Percentiles rank a stretch among this genome's conserved stretches.
phyloP scores from a whole-genome alignment of 2,329 filamentous ascomycete species.

The Talaromyces sp. region DNA sequence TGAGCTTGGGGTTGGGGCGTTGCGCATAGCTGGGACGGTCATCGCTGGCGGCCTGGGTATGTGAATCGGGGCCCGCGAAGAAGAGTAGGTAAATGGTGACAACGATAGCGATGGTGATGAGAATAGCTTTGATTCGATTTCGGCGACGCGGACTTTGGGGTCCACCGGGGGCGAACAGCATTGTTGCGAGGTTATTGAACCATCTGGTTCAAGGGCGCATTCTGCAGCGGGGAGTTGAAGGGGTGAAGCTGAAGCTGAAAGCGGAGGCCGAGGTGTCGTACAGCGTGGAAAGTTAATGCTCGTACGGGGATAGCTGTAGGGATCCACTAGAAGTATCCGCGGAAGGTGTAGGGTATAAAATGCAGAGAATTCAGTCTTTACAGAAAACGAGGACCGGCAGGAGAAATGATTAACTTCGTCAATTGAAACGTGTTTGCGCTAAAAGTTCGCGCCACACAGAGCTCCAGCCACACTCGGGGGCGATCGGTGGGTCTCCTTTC shows the following conservation, averaged over 20 bases:
- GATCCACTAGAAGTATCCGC: too few relatives aligned
- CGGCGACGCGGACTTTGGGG: constrained; percentile 38
- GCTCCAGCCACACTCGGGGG: constrained; percentile 6
- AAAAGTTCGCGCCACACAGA: neutral
- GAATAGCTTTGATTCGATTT: constrained; percentile 37
- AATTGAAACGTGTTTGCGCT: constrained; percentile 9
- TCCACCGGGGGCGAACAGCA: constrained; percentile 39
- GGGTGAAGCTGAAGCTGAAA: constrained; percentile 5
- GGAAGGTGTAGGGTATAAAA: too few relatives aligned
- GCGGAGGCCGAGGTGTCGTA: neutral
- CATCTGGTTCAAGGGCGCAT: constrained; percentile 20
- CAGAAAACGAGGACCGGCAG: too few relatives aligned
- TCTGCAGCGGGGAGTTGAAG: constrained; percentile 1
- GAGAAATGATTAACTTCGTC: too few relatives aligned
- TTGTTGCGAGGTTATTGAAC: constrained; percentile 17
- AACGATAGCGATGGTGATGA: constrained; percentile 37
- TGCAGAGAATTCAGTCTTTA: too few relatives aligned
- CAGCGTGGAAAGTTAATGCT: neutral
- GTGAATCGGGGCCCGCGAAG: constrained; percentile 26
- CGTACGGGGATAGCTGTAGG: too few relatives aligned
- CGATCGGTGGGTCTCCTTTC: constrained; percentile 9
- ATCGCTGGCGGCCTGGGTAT: constrained; percentile 13
- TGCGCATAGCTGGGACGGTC: constrained; percentile 25
- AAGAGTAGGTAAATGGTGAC: constrained; percentile 38
- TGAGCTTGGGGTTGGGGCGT: constrained; percentile 20